Percentiles rank a stretch among this genome's conserved stretches.
These are phyloP conservation scores for Colletotrichum kahawae DNA, from an alignment of 2,329 filamentous ascomycete species.

Conservation along the genomic window DNA sequence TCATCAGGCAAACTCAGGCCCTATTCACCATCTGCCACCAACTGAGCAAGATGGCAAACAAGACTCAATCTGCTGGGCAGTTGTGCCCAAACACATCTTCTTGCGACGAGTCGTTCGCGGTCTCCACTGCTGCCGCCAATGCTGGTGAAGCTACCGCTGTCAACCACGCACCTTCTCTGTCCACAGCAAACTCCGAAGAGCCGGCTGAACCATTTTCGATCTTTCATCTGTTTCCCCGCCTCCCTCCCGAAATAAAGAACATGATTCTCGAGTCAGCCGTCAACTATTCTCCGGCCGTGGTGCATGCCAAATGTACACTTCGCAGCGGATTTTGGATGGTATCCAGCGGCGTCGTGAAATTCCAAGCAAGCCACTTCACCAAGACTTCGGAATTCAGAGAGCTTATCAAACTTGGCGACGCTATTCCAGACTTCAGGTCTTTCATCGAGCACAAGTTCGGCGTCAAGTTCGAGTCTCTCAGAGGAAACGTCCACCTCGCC, in stretches of 20 bases:
- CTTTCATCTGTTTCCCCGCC: neutral
- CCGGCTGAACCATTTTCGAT: neutral
- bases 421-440: neutral
- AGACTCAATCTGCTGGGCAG: neutral
- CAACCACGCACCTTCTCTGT: neutral
- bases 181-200: neutral
- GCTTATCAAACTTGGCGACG: neutral
- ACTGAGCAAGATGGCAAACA: neutral
- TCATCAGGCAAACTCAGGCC: fast-evolving
- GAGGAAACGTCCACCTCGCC: neutral
- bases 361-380: neutral
- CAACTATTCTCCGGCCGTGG: neutral
- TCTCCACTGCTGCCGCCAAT: neutral
- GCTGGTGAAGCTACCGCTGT: neutral
- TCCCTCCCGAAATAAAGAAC: neutral
- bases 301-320: neutral
- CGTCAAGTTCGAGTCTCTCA: neutral
- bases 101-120: fast-evolving
- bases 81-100: neutral
- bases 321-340: too few species aligned
- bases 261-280: neutral
- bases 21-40: neutral
- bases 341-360: neutral
- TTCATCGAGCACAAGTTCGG: neutral
- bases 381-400: neutral